These are phyloP conservation scores for Cryphonectria nitschkei DNA, from an alignment of 2,329 filamentous ascomycete genomes.

Conservation along the genomic window DNA sequence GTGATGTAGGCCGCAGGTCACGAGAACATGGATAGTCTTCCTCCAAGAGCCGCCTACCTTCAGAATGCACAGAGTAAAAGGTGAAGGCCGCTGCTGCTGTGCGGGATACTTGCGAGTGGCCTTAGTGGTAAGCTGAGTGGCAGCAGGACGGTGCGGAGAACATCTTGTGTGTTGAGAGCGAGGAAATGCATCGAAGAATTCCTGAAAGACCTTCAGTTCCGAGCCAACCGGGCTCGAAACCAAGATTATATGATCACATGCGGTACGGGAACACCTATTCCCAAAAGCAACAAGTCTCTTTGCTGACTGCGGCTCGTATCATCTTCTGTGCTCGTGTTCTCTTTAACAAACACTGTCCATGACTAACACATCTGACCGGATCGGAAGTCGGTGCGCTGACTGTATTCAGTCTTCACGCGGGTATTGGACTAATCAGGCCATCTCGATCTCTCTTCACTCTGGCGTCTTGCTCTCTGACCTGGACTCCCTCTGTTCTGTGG, in stretches of 20 bases:
- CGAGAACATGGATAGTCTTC: background rate
- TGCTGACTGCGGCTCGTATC: conserved; percentile 14
- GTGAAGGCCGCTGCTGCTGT: background rate
- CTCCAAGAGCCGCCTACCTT: background rate
- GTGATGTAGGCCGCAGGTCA: conserved; percentile 21
- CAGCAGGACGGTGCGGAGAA: background rate
- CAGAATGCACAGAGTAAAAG: background rate
- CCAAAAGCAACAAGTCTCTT: background rate
- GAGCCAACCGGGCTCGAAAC: background rate
- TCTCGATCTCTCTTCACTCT: background rate
- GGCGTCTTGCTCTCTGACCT: background rate
- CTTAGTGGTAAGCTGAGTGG: background rate
- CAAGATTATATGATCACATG: background rate
- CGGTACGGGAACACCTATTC: background rate
- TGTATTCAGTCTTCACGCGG: background rate
- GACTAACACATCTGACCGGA: conserved; percentile 4
- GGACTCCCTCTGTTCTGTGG: background rate
- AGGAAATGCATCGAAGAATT: background rate
- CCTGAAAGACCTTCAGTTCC: background rate
- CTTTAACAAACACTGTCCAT: background rate
- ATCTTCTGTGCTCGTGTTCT: background rate
- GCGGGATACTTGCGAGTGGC: background rate
- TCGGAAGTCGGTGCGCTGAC: conserved; percentile 14
- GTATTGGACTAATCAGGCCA: background rate
- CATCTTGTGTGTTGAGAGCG: background rate